Percentiles rank a stretch among this genome's conserved stretches.
Evolutionary conservation across 352 stramenopile genomes (phyloP).

Genomic region (Pythium dissotocum): DNA sequence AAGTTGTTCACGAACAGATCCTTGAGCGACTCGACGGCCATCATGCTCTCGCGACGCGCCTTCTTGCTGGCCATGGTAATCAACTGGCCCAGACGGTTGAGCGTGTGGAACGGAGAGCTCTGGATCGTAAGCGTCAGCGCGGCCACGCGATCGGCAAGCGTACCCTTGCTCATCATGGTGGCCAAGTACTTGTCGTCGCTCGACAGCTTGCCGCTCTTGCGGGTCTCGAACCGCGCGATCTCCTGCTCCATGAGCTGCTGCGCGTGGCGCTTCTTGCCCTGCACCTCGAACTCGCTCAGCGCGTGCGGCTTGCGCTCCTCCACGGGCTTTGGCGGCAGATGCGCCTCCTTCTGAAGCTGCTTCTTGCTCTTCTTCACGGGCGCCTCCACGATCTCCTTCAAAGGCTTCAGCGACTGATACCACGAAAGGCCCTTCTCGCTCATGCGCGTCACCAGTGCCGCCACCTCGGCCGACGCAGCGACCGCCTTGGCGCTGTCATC

Average conservation of each 20-base stretch:
- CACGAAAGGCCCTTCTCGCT: constrained; percentile 28
- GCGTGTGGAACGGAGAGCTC: constrained; percentile 73
- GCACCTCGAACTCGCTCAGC: constrained; percentile 44
- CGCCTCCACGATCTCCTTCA: constrained; percentile 17
- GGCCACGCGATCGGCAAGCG: constrained; percentile 89
- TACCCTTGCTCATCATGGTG: constrained; percentile 90
- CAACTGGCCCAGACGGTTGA: constrained; percentile 77
- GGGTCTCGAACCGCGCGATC: constrained; percentile 56
- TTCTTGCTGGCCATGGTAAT: constrained; percentile 91
- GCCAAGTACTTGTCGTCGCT: constrained; percentile 87
- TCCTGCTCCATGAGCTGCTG: constrained; percentile 62
- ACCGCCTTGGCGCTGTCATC: constrained; percentile 8
- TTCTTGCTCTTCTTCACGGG: constrained; percentile 30
- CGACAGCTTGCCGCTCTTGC: constrained; percentile 70
- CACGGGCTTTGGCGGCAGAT: constrained; percentile 1
- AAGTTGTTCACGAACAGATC: constrained; percentile 94
- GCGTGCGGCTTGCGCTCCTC: constrained; percentile 31
- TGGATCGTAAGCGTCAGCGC: constrained; percentile 90
- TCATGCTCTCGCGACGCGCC: constrained; percentile 82
- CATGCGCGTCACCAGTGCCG: constrained; percentile 33
- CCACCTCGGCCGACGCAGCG: constrained; percentile 13
- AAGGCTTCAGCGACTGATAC: constrained; percentile 31
- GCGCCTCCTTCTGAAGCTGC: constrained; percentile 18
- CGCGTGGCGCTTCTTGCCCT: constrained; percentile 53
- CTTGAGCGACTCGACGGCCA: constrained; percentile 92